Evolutionary conservation across 2,329 filamentous ascomycete genomes (phyloP).

Genomic region (Trichoderma sp.): DNA sequence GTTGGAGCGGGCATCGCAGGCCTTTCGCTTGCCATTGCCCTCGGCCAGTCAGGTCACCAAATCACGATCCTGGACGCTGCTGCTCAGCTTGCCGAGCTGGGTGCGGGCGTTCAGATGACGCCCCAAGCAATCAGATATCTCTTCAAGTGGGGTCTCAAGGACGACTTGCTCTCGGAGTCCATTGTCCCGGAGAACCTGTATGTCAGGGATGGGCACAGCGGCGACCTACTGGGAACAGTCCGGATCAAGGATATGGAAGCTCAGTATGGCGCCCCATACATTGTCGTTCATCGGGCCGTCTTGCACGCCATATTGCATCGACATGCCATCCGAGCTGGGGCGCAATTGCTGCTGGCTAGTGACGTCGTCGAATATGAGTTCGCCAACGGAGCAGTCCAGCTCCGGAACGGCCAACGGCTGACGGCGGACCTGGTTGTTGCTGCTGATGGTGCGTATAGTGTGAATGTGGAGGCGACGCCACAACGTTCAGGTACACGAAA

Average conservation of each 20-base stretch:
- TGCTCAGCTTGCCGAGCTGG: constrained; percentile 47
- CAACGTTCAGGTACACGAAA: not conserved
- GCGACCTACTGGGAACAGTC: constrained; percentile 32
- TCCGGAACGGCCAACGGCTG: constrained; percentile 33
- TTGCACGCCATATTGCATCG: constrained; percentile 40
- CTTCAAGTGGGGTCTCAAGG: constrained; percentile 37
- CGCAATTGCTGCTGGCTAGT: constrained; percentile 33
- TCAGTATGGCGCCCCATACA: constrained; percentile 39
- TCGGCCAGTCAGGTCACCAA: constrained; percentile 49
- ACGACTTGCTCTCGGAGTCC: constrained; percentile 30
- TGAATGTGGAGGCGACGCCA: not conserved
- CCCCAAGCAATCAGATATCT: constrained; percentile 40
- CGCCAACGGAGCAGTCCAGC: constrained; percentile 30
- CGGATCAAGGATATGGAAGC: constrained; percentile 32
- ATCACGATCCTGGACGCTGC: constrained; percentile 53
- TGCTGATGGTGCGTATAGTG: constrained; percentile 39
- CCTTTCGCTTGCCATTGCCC: constrained; percentile 38
- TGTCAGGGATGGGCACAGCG: constrained; percentile 36
- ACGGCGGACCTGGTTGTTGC: constrained; percentile 41
- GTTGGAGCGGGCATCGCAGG: constrained; percentile 53
- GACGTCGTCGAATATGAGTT: constrained; percentile 35
- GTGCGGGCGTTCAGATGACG: constrained; percentile 40
- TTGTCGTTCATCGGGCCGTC: constrained; percentile 43
- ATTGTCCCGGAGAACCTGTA: constrained; percentile 31
- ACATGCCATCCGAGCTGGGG: constrained; percentile 36